These are phyloP conservation scores for Amorphotheca resinae DNA, from an alignment of 495 filamentous ascomycete genomes.

Conservation along the genomic window DNA sequence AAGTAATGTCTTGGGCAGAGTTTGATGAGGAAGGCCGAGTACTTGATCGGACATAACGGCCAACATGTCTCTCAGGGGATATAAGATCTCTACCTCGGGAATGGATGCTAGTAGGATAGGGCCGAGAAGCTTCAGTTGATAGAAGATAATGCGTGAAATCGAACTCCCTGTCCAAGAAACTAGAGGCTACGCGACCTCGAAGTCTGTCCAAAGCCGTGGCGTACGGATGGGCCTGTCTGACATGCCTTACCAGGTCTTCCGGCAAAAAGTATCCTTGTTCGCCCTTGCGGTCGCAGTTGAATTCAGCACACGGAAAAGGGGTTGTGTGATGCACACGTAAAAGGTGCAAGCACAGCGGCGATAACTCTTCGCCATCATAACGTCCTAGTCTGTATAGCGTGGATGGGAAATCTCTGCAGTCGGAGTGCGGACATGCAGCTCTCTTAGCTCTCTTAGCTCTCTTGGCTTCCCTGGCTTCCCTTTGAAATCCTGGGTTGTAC, in stretches of 20 bases:
- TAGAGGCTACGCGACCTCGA: constrained; percentile 14
- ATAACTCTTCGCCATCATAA: constrained; percentile 10
- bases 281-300: constrained; percentile 11
- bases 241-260: constrained; percentile 17
- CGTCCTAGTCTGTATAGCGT: constrained; percentile 12
- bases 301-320: constrained; percentile 17
- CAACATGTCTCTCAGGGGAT: constrained; percentile 1
- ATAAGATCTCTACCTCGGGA: constrained; percentile 12
- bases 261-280: constrained; percentile 18
- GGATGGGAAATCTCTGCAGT: constrained; percentile 5
- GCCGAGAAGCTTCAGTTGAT: not conserved
- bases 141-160: not conserved
- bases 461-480: no score
- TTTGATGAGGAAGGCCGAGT: constrained; percentile 3
- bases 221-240: constrained; percentile 11
- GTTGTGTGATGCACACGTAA: constrained; percentile 16
- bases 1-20: constrained; percentile 5
- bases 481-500: not conserved
- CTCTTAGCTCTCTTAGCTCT: no score
- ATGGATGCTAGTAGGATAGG: not conserved
- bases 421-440: constrained; percentile 17
- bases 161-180: constrained; percentile 5
- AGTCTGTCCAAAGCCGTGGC: constrained; percentile 12
- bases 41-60: not conserved
- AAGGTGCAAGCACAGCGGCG: constrained; percentile 16